A percentile compares a stretch with the other conserved stretches of the same genome.
phyloP scores from a whole-genome alignment of 2,329 filamentous ascomycete species.

The Colletotrichum camelliae region DNA sequence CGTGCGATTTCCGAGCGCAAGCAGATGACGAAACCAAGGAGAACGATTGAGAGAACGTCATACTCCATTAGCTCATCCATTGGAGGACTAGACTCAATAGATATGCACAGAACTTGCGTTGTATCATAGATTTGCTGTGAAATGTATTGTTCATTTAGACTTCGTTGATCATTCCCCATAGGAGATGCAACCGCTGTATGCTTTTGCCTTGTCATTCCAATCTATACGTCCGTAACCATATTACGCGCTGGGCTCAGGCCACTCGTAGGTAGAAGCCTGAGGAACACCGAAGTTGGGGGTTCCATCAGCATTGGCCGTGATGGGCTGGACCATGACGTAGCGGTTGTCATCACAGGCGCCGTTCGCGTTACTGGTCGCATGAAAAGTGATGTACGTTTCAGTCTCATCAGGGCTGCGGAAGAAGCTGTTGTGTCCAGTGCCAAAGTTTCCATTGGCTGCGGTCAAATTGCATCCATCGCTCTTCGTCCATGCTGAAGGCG shows the following conservation, averaged over 20 bases:
- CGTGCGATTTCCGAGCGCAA: neutral
- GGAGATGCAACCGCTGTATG: neutral
- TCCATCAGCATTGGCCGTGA: constrained; percentile 56
- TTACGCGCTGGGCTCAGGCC: constrained; percentile 23
- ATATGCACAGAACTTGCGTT: neutral
- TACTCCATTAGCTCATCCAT: neutral
- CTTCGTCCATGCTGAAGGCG: constrained; percentile 54
- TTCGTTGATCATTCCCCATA: neutral
- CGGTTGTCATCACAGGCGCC: constrained; percentile 59
- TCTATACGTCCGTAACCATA: neutral
- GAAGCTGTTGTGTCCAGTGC: constrained; percentile 64
- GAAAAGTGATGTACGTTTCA: constrained; percentile 61
- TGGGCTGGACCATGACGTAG: constrained; percentile 58
- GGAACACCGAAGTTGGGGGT: constrained; percentile 55
- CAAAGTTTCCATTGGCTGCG: constrained; percentile 61
- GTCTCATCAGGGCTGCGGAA: constrained; percentile 60
- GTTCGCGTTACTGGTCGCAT: constrained; percentile 53
- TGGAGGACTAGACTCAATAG: neutral
- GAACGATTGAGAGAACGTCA: neutral
- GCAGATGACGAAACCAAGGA: neutral
- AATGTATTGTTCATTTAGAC: neutral
- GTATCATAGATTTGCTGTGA: neutral
- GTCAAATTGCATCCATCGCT: constrained; percentile 53
- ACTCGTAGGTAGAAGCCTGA: constrained; percentile 26
- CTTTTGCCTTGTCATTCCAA: neutral